Conservation (phyloP, 169 alveolate species). For the Besnoitia besnoiti region DNA sequence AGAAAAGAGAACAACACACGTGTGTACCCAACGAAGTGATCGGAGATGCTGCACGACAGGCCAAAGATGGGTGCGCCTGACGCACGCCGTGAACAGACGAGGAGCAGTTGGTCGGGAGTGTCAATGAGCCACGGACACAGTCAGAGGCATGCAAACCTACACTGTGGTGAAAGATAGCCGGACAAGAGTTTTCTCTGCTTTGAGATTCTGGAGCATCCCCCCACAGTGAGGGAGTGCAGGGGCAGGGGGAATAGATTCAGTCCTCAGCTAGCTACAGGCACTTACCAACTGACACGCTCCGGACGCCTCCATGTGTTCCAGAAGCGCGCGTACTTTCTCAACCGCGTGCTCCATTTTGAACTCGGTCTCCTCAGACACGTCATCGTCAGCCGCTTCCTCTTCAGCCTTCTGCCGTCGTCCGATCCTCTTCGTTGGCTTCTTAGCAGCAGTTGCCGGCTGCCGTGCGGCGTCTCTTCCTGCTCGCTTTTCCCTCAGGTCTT, state of each 20-base stretch:
- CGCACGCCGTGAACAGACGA: too few relatives aligned
- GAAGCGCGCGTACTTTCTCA: background rate
- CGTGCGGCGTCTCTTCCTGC: background rate
- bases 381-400: constrained; percentile 5
- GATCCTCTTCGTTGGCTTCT: background rate
- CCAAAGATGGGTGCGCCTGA: too few relatives aligned
- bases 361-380: background rate
- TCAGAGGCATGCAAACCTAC: too few relatives aligned
- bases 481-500: background rate
- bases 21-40: too few relatives aligned
- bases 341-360: background rate
- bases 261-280: background rate
- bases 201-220: too few relatives aligned
- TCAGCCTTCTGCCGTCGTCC: background rate
- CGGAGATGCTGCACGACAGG: too few relatives aligned
- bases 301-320: background rate
- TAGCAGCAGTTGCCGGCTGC: background rate
- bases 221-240: too few relatives aligned
- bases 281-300: background rate
- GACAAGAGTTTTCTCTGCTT: too few relatives aligned
- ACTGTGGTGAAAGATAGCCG: too few relatives aligned
- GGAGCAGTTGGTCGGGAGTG: too few relatives aligned
- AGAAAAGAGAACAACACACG: too few relatives aligned
- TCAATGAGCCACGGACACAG: too few relatives aligned
- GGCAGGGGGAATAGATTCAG: background rate